A percentile compares a stretch with the other conserved stretches of the same genome.
Evolutionary conservation across 164 flowering plant genomes (phyloP).

Genomic region (Houttuynia cordata): DNA sequence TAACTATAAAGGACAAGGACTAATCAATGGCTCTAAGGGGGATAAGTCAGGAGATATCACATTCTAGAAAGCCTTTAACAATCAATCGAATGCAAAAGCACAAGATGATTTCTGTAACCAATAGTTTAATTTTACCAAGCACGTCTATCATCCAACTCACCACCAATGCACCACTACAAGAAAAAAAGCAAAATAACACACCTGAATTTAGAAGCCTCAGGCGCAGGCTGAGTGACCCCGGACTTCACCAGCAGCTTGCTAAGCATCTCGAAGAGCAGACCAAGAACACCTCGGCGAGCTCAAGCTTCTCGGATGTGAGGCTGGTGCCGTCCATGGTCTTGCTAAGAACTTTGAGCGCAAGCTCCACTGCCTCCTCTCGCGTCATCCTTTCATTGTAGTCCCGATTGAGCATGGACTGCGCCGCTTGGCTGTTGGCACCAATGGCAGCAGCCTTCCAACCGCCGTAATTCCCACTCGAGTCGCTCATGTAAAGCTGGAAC

Average conservation of each 20-base stretch:
- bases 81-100: too few species aligned
- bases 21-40: too few species aligned
- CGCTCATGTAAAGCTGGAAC: slow-evolving; percentile 15
- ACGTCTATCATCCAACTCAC: too few species aligned
- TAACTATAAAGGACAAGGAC: too few species aligned
- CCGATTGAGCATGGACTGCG: slow-evolving; percentile 16
- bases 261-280: slow-evolving; percentile 11
- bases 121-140: too few species aligned
- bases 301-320: slow-evolving; percentile 14
- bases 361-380: too few species aligned
- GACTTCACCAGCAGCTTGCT: slow-evolving; percentile 12
- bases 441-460: slow-evolving; percentile 18
- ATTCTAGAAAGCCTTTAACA: too few species aligned
- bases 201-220: slow-evolving; percentile 7
- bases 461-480: slow-evolving; percentile 11
- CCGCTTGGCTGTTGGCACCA: slow-evolving; percentile 13
- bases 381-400: slow-evolving; percentile 13
- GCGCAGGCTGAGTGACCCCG: slow-evolving; percentile 13
- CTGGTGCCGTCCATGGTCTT: slow-evolving; percentile 17
- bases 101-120: too few species aligned
- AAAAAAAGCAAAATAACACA: neutral
- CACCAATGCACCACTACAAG: neutral
- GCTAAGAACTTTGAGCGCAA: slow-evolving; percentile 13
- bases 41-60: too few species aligned
- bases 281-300: slow-evolving; percentile 11